phyloP scores from a whole-genome alignment of 345 rosid species.

The Carallia brachiata region DNA sequence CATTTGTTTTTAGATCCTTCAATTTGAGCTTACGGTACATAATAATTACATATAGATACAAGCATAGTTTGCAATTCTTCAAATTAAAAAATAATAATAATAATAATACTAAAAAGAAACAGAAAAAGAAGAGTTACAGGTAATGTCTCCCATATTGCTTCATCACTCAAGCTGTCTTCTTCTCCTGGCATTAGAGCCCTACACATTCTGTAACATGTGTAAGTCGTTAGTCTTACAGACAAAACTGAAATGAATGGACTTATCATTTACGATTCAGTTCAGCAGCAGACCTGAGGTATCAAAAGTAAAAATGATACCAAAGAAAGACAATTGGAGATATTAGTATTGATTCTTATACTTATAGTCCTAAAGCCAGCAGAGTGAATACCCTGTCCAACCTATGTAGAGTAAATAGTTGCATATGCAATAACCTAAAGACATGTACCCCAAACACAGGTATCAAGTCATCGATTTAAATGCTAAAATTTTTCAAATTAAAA shows the following conservation, averaged over 20 bases:
- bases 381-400: neutral
- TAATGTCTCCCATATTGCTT: constrained; percentile 94
- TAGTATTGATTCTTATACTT: neutral
- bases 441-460: neutral
- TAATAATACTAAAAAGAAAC: neutral
- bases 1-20: neutral
- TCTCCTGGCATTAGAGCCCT: constrained; percentile 94
- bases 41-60: neutral
- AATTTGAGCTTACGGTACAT: neutral
- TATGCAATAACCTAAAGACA: neutral
- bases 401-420: neutral
- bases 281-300: neutral
- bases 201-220: constrained; percentile 68
- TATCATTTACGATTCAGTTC: neutral
- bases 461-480: neutral
- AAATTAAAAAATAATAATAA: neutral
- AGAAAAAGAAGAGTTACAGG: constrained; percentile 57
- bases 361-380: neutral
- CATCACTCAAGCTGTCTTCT: constrained; percentile 82
- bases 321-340: neutral
- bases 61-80: neutral
- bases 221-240: constrained; percentile 1
- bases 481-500: neutral
- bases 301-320: neutral
- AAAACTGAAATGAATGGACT: neutral